A percentile compares a stretch with the other conserved stretches of the same genome.
These are phyloP conservation scores for Jatropha curcas DNA, from an alignment of 345 rosid species.

Conservation along the genomic window DNA sequence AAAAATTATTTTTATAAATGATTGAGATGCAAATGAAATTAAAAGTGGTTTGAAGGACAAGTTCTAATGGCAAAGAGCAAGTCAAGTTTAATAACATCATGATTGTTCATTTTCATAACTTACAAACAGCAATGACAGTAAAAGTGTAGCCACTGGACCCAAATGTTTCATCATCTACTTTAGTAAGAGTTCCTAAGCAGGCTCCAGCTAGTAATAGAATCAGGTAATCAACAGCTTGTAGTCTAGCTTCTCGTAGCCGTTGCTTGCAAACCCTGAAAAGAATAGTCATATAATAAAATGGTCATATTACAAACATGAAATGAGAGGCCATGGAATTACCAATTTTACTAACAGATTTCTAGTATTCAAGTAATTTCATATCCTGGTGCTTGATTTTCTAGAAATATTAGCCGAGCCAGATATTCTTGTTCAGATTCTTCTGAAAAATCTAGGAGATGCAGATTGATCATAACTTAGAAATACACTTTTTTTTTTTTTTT, in stretches of 20 bases:
- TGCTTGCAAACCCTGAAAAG: slow-evolving; percentile 69
- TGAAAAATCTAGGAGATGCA: background rate
- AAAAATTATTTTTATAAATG: background rate
- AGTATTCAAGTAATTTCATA: background rate
- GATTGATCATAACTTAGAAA: background rate
- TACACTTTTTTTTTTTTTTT: background rate
- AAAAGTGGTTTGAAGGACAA: background rate
- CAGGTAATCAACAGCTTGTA: slow-evolving; percentile 64
- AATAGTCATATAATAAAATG: background rate
- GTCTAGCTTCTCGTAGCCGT: slow-evolving; percentile 75
- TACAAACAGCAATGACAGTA: slow-evolving; percentile 85
- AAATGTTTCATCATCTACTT: slow-evolving; percentile 76
- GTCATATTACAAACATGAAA: background rate
- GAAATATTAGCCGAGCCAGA: background rate
- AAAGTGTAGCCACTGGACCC: slow-evolving; percentile 73
- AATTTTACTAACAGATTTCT: background rate
- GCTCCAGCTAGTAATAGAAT: slow-evolving; percentile 87
- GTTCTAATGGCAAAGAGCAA: background rate
- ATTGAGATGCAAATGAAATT: background rate
- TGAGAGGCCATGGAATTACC: background rate
- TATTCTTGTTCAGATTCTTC: background rate
- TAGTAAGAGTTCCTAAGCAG: slow-evolving; percentile 81
- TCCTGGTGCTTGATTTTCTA: background rate
- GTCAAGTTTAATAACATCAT: background rate
- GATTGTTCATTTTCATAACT: slow-evolving; percentile 31